Evolutionary conservation across 805 yeast species (phyloP).

Genomic region (Candida arabinofermentans): DNA sequence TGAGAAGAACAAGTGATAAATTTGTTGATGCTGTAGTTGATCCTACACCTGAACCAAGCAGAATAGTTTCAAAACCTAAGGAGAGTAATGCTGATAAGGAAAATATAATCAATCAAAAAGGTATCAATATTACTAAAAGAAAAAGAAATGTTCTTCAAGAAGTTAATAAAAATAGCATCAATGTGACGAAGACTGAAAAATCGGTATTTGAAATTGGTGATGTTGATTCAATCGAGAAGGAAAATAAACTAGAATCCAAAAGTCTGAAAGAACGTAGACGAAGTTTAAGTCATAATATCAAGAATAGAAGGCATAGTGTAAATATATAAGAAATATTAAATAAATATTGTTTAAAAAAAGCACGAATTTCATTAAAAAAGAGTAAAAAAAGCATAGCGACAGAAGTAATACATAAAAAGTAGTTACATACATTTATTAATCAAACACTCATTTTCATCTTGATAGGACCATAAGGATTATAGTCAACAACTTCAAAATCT

Average conservation of each 20-base stretch:
- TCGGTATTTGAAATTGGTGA: slow-evolving; percentile 18
- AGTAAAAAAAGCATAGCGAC: background rate
- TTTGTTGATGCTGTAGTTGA: slow-evolving; percentile 59
- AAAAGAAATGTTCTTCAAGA: background rate
- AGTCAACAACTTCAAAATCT: slow-evolving; percentile 78
- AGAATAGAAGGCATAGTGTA: slow-evolving; percentile 13
- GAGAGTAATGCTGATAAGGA: background rate
- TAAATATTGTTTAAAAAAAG: background rate
- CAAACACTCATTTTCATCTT: slow-evolving; percentile 97
- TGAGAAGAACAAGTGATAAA: slow-evolving; percentile 61
- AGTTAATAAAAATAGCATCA: background rate
- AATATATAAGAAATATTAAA: slow-evolving; percentile 2
- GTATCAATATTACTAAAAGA: background rate
- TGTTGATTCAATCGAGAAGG: slow-evolving; percentile 1
- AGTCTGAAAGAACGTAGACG: slow-evolving; percentile 10
- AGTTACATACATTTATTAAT: slow-evolving; percentile 2
- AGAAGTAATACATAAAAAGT: background rate
- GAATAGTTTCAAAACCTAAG: background rate
- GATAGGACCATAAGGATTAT: slow-evolving; percentile 78
- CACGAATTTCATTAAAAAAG: background rate
- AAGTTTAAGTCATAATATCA: slow-evolving; percentile 7
- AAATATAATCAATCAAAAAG: background rate
- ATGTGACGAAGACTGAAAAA: background rate
- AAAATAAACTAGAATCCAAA: slow-evolving; percentile 6
- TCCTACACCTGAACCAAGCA: background rate